Base-by-base conservation (phyloP, 208 protist genomes). In the Blastocrithidia nonstop region DNA sequence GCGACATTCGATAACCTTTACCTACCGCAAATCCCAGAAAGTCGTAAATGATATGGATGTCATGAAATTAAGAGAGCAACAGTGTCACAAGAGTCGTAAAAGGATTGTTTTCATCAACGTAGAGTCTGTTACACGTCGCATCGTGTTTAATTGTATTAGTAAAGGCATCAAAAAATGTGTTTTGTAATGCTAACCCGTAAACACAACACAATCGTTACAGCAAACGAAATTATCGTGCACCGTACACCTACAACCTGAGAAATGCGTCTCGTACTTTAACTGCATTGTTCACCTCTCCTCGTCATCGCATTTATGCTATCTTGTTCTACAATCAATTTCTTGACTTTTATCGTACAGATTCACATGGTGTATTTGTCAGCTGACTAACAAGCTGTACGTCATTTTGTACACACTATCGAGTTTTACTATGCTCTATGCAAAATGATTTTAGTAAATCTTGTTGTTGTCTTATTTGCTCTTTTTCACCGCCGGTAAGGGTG, bases 161-260 rank as follows among this genome's bases (percentile, higher is more conserved):
- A 57, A 91, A 91, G 7, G 82, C 82, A 29, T 74, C 62, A 6
- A 83, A 71, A 54, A 85, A 91, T 0, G 67, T 73, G 9, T 74
- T 71, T 20, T 77, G 65, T 38, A 78, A 43, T 11, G 58, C 82
- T 23, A 91, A 24, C 7, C 82, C 71, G 47, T 91, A 91, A 37
- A 91, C 66, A 53, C 76, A 84, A 61, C 73, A 85, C 20, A 91
- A 47, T 3, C 82, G 54, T 37, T 91, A 73, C 21, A 91, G 52
- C 24, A 87, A 51, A 27, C 66, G 63, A 50, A 78, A 56, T 41
- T 91, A 73, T 22, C 57, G 38, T 23, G 82, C 62, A 8, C 77
- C 82, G 40, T 75, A 75, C 28, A 71, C 53, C 40, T 91, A 76
- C 13, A 91, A 50, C 20, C 82, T 64, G 24, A 87, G 37, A 66